These are phyloP conservation scores for Boletellus ananiceps DNA, from an alignment of 768 basidiomycete species.

Conservation along the genomic window DNA sequence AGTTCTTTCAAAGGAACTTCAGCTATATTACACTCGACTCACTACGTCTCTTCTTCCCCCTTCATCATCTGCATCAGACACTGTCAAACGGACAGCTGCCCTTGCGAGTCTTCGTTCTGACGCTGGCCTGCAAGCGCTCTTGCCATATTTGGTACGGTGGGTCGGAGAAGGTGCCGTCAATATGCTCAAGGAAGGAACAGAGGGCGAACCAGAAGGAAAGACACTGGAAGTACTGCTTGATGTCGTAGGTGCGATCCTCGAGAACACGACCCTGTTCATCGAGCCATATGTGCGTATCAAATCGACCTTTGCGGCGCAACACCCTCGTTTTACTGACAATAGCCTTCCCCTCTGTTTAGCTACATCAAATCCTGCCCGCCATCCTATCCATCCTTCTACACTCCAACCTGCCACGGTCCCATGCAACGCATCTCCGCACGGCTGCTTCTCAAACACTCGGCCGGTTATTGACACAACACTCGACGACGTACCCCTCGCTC, in stretches of 20 bases:
- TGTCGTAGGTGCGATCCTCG: conserved; percentile 77
- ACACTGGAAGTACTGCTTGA: conserved; percentile 80
- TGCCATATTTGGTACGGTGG: conserved; percentile 95
- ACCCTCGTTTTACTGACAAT: not conserved
- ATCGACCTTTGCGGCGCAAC: not conserved
- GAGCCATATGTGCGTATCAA: conserved; percentile 85
- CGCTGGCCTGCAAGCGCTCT: conserved; percentile 83
- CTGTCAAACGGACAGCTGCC: conserved; percentile 79
- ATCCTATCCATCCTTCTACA: conserved; percentile 89
- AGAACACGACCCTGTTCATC: conserved; percentile 85
- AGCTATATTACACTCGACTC: conserved; percentile 90
- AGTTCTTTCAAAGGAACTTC: conserved; percentile 88
- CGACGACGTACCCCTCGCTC: conserved; percentile 84
- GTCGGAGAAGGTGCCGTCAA: conserved; percentile 81
- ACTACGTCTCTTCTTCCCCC: conserved; percentile 80
- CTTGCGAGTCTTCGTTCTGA: conserved; percentile 85
- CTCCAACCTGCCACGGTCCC: conserved; percentile 69
- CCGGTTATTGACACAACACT: conserved; percentile 73
- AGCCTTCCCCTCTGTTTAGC: conserved; percentile 38
- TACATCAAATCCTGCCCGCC: conserved; percentile 94
- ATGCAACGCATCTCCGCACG: conserved; percentile 68
- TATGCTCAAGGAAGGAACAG: conserved; percentile 45
- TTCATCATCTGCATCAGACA: conserved; percentile 39
- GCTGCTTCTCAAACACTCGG: conserved; percentile 82
- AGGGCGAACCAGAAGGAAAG: conserved; percentile 62